Base-by-base conservation (phyloP, 1,284 basidiomycete species). In the Leccinum pachyderme region DNA sequence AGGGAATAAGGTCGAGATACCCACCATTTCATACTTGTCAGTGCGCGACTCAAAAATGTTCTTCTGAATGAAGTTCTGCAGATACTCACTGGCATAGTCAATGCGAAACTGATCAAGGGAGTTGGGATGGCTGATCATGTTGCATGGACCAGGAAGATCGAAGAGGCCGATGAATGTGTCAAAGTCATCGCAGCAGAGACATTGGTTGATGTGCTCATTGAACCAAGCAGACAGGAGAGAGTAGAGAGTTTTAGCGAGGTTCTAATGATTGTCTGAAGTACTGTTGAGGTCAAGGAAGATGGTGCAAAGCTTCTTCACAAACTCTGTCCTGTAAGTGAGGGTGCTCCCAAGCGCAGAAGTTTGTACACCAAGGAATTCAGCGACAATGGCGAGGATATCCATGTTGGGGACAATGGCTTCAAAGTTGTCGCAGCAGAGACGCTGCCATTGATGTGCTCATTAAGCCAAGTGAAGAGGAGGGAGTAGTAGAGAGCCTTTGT, bases 71-170 rank as follows among this genome's bases (percentile, higher is more conserved):
- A 91, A 97, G 61, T 86, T 80, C 54, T 97, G 93, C 37, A 98
- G 70, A 15, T 90, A 85, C 68, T 99, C 95, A 64, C 95, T 93
- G 50, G 95, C 93, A 66, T 93, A 95, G 74, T 99, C 99, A 79
- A 98, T 81, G 71, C 90, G 93, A 73, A 99, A 95, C 63, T 98
- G 94, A 65, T 98, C 95, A 41, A 99, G 83, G 15, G 93, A 95
- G 72, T 97, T 97, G 53, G 89, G 81, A 2, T 87, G 82, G 59
- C 83, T 84, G 5, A 90, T 86, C 72, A 93, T 83, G 73, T 95
- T 93, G 71, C 95, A 91, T 12, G 87, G 84, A 18, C 96, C 95
- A 2, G 97, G 95, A 2, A 98, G 82, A 70, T 99, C 95, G 68
- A 99, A 88, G 39, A 99, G 77, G n/a, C 93, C 92, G 63, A 99